These are phyloP conservation scores for Saussurea involucrata DNA, from an alignment of 129 eudicot genomes.

Conservation along the genomic window DNA sequence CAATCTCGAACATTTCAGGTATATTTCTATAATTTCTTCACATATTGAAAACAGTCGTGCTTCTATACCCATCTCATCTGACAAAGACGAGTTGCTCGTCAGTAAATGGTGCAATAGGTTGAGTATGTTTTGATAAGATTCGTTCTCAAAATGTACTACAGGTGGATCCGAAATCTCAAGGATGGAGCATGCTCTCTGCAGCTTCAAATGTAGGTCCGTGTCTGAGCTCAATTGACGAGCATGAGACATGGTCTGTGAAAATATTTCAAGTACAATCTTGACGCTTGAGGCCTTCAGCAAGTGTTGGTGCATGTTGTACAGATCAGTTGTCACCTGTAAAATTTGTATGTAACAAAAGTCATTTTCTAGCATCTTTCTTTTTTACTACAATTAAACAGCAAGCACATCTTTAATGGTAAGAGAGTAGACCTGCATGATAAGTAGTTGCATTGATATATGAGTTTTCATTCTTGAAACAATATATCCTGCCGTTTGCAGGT, in stretches of 20 bases:
- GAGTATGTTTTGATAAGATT: conserved; percentile 67
- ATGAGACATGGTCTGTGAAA: conserved; percentile 57
- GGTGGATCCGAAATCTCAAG: conserved; percentile 88
- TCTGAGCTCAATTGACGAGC: conserved; percentile 64
- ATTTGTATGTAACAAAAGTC: conserved; percentile 1
- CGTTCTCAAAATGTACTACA: conserved; percentile 83
- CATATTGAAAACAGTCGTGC: conserved; percentile 53
- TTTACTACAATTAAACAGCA: not conserved
- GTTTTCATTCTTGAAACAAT: conserved; percentile 83
- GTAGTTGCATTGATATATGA: conserved; percentile 76
- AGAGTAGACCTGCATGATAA: conserved; percentile 68
- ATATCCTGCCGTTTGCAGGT: conserved; percentile 77
- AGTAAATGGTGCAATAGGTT: conserved; percentile 62
- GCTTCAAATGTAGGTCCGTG: conserved; percentile 43
- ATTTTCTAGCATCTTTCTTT: not conserved
- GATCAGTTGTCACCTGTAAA: conserved; percentile 68
- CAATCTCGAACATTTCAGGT: conserved; percentile 66
- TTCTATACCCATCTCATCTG: conserved; percentile 63
- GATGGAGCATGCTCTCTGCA: conserved; percentile 70
- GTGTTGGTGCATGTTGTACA: conserved; percentile 68
- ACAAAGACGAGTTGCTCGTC: conserved; percentile 34
- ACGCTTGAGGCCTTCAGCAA: conserved; percentile 43
- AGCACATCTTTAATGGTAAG: too few species aligned
- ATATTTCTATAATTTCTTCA: conserved; percentile 51
- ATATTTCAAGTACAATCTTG: conserved; percentile 48